Evolutionary conservation across 192 early-diverging fungal genomes (phyloP).

Genomic region (Backusella psychrophila): DNA sequence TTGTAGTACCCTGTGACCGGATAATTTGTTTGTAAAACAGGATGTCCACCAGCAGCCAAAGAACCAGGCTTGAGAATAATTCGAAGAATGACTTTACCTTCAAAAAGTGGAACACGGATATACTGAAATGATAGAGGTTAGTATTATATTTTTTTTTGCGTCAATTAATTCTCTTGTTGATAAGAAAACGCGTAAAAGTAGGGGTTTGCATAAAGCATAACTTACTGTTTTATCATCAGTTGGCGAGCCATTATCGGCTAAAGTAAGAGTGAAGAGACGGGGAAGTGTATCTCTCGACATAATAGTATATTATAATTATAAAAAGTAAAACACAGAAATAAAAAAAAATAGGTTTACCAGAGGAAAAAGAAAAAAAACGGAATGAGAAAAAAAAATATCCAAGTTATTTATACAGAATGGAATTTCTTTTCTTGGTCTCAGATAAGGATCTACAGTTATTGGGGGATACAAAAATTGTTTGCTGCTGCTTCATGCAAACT

Average conservation of each 20-base stretch:
- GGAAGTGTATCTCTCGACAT: slow-evolving; percentile 11
- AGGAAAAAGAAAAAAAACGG: slow-evolving; percentile 10
- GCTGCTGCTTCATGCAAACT: slow-evolving; percentile 5
- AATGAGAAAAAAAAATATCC: background rate
- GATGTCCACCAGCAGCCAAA: slow-evolving; percentile 58
- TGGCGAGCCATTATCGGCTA: slow-evolving; percentile 60
- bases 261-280: slow-evolving; percentile 42
- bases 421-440: slow-evolving; percentile 16
- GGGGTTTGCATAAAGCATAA: background rate
- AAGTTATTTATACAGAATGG: background rate
- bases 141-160: background rate
- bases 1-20: slow-evolving; percentile 65
- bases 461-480: background rate
- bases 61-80: slow-evolving; percentile 82
- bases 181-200: slow-evolving; percentile 6
- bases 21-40: slow-evolving; percentile 87
- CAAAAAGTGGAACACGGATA: slow-evolving; percentile 71
- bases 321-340: background rate
- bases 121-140: slow-evolving; percentile 48
- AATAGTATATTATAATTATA: background rate
- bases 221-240: slow-evolving; percentile 48
- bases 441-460: slow-evolving; percentile 6
- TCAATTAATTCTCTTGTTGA: background rate
- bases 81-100: slow-evolving; percentile 65
- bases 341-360: background rate